Evolutionary conservation across 23 red algal genomes (phyloP), one percentile per base, ranked within the genome.

Genomic region (Gracilaria gracilis): DNA sequence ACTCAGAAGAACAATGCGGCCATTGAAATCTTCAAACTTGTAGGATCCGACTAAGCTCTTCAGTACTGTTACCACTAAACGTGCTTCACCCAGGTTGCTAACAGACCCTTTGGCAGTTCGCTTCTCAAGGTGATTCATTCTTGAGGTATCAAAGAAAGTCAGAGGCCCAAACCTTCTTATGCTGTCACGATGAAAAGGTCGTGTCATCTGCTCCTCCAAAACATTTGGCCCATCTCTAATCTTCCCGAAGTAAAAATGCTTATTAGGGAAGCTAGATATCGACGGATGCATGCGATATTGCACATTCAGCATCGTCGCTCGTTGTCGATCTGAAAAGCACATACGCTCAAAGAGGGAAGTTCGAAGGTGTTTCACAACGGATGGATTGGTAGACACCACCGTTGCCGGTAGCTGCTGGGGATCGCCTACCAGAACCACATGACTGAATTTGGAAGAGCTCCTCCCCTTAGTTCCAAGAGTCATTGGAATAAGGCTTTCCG

Each of bases 211-310:
- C 49, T 67, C 42, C 23, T 76, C 80, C 28, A 33, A 19, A 13
- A 89, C 93, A 37, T 77, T 75, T 14, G 64, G 47, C 37, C 86
- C 83, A 79, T 94, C 81, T 15, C 47, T 55, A 0, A 98, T 59
- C 34, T 58, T 37, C 54, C 81, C 70, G 55, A 51, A 72, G 81
- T 99, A 99, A 66, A 99, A 99, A 67, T 94, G 89, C 27, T 81
- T 48, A 48, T 72, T 91, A 0, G 97, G 94, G 57, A 99, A 99
- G 31, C 28, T 80, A 8, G 92, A 76, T 82, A 99, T 99, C 33
- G 61, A 35, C 27, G 97, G 97, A 85, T 99, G 97, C 97, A 99
- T 99, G 15, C 97, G 97, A 76, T 99, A 99, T 81, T 99, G 97
- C 27, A 83, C 88, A 70, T 87, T 58, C 36, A 99, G 88, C 86